Evolutionary conservation across 345 rosid species (phyloP).

Genomic region (Ceriops zippeliana): DNA sequence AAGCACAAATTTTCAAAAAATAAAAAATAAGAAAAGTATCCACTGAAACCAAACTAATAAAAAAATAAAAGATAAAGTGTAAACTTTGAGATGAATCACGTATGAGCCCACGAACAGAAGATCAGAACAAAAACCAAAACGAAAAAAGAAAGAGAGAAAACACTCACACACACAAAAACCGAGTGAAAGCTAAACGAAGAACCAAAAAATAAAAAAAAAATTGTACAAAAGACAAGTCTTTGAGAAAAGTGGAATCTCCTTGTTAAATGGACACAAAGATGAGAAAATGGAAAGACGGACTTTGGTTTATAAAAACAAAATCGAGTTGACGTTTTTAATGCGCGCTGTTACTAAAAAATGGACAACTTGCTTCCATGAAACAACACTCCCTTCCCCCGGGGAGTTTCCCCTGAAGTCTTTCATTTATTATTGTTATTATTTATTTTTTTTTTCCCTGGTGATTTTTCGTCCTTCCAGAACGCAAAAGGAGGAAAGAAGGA

Average conservation of each 20-base stretch:
- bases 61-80: not conserved
- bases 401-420: no score
- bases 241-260: not conserved
- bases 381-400: not conserved
- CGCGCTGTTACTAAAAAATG: not conserved
- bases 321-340: no score
- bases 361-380: not conserved
- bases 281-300: not conserved
- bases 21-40: not conserved
- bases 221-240: no score
- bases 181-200: not conserved
- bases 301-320: no score
- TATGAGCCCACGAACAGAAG: not conserved
- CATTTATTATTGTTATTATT: no score
- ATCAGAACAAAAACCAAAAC: not conserved
- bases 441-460: not conserved
- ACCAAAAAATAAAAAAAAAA: no score
- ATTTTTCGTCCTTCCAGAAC: not conserved
- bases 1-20: conserved; percentile 7
- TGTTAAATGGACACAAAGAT: not conserved
- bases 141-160: not conserved
- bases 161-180: not conserved
- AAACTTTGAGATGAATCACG: conserved; percentile 2
- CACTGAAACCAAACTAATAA: not conserved
- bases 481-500: not conserved